Base-by-base conservation (phyloP, 495 filamentous ascomycete species). In the Lentithecium fluviatile region DNA sequence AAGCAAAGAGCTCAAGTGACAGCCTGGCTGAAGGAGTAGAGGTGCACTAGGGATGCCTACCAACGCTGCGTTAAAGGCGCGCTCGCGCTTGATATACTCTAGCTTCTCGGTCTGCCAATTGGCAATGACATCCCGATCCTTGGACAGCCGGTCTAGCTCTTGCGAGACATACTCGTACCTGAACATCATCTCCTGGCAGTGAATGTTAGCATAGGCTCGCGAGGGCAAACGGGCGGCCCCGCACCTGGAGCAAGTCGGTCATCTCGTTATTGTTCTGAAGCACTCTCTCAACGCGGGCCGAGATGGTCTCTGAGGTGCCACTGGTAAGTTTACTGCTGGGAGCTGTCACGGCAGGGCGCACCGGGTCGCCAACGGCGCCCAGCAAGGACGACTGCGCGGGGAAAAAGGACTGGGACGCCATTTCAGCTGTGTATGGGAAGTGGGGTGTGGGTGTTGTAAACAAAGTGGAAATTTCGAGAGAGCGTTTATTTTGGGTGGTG, bases 121-220 rank as follows among this genome's bases (percentile, higher is more conserved):
- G 21, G 43, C 17, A 15, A 48, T 56, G 11, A 47, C 50, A 21
- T 65, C 55, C 29, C 45, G 56, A 25, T 68, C 61, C 25, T 51
- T 49, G 0, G 64, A 55, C 42, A 47, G 56, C 17, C 54, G 48
- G 11, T 60, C 61, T 34, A 52, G 24, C 45, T 64, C 25, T 23
- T 68, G 48, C 38, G 29, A 52, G 8, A 68, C 25, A 25, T 40
- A 60, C n/a, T 69, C 53, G 57, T 66, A 66, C 12, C 67, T 58
- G 36, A 23, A 13, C 20, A 66, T 36, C 25, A 69, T 7, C 54
- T 69, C 66, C 62, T 69, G 26, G 2, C 21, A 17, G 21, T 3
- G 19, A 43, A 11, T 10, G 62, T 61, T 25, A 66, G 43, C 26
- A 15, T 23, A 19, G 19, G 21, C 7, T 8, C 7, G 4, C 29